These are phyloP conservation scores for Agaricus subrufescens DNA, from an alignment of 768 basidiomycete genomes.

Conservation along the genomic window DNA sequence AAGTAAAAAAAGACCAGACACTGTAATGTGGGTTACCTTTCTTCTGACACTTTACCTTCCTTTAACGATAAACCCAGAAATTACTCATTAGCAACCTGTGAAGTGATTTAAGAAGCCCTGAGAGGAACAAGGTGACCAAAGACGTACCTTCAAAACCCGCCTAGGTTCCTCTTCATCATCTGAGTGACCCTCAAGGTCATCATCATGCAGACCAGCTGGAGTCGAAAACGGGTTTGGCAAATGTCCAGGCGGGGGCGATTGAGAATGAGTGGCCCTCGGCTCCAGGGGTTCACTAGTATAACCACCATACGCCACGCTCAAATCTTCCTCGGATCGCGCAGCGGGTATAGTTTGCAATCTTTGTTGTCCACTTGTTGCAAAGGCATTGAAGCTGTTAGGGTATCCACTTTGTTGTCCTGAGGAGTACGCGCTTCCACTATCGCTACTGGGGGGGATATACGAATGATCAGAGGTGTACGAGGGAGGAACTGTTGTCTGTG, in stretches of 20 bases:
- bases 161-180: slow-evolving; percentile 22
- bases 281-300: slow-evolving; percentile 18
- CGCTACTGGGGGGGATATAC: not conserved
- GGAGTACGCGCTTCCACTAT: not conserved
- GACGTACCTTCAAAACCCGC: slow-evolving; percentile 29
- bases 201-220: slow-evolving; percentile 12
- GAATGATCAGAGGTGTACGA: slow-evolving; percentile 3
- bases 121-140: not conserved
- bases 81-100: slow-evolving; percentile 24
- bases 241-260: not conserved
- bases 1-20: not conserved
- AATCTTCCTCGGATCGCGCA: slow-evolving; percentile 6
- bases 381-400: not conserved
- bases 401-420: slow-evolving; percentile 4
- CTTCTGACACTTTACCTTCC: too few relatives aligned
- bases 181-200: slow-evolving; percentile 13
- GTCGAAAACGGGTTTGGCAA: slow-evolving; percentile 18
- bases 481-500: not conserved
- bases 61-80: not conserved
- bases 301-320: slow-evolving; percentile 29
- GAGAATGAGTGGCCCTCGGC: not conserved
- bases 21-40: not conserved
- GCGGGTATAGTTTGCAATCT: not conserved
- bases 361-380: not conserved
- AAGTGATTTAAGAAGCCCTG: not conserved